Base-by-base conservation (phyloP, 441 rosid species). In the Gossypium davidsonii region DNA sequence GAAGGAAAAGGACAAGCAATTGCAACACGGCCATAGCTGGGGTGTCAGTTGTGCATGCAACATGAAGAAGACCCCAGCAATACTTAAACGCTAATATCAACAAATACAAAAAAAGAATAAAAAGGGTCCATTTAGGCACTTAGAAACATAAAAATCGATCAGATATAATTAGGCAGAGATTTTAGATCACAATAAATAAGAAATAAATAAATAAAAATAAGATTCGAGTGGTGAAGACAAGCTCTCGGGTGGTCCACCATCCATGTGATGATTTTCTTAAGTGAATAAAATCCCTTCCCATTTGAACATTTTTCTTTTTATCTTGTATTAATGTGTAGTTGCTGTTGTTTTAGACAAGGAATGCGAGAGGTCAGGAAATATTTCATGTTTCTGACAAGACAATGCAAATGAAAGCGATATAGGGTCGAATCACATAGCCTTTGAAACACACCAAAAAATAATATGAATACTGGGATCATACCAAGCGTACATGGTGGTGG, bases 1-100 rank as follows among this genome's bases (percentile, higher is more conserved):
- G 18, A 68, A 52, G 26, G 72, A 52, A 68, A 68, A 15, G 26
- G 72, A 51, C 60, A 52, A 20, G 73, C 42, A n/a, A 31, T 58
- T 48, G 23, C 44, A 51, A n/a, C 55, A 15, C 20, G 69, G 12
- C 70, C 56, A 61, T 17, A 59, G 37, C 70, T 62, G 2, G 58
- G 28, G 20, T 76, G 74, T 76, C 78, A 44, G 72, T 6, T 44
- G 6, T 62, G 60, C n/a, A 76, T 55, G 71, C 65, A 76, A 73
- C 66, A 70, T 53, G 37, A 12, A 53, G 65, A 31, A 55, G 59
- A 55, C 60, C 60, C 26, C 52, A 68, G 15, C 72, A 28, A 6
- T 25, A 15, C 60, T 21, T 20, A 21, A 68, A 68, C 70, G 56
- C 20, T 28, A 21, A n/a, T 46, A 23, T 23, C 56, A 63, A 37